phyloP scores from a whole-genome alignment of 2,329 filamentous ascomycete species.

The Apiospora malaysiana region DNA sequence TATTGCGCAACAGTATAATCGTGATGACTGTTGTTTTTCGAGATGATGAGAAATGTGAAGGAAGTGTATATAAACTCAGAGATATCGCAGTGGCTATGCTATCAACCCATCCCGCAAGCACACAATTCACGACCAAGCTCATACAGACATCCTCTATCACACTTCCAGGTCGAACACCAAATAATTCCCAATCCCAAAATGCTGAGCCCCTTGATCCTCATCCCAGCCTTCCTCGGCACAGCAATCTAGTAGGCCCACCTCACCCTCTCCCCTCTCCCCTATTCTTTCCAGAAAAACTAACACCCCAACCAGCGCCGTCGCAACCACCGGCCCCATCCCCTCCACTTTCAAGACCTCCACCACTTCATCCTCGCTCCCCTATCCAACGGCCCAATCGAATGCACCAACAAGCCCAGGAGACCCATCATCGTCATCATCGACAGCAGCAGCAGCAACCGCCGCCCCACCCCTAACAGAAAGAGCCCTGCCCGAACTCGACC shows the following conservation, averaged over 20 bases:
- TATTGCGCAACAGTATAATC: not conserved
- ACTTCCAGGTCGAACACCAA: not conserved
- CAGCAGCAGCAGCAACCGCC: too few species aligned
- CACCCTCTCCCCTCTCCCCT: not conserved
- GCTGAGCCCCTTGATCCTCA: not conserved
- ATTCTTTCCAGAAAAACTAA: not conserved
- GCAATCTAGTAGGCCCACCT: not conserved
- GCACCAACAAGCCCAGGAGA: too few species aligned
- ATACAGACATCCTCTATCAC: not conserved
- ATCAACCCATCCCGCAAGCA: not conserved
- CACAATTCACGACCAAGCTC: not conserved
- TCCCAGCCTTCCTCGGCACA: slow-evolving; percentile 6
- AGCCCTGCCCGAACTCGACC: too few species aligned
- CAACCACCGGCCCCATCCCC: not conserved
- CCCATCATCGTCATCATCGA: too few species aligned
- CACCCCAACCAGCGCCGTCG: not conserved
- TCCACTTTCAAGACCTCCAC: not conserved
- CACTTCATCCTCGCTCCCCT: too few species aligned
- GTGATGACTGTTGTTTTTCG: too few species aligned
- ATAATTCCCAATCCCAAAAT: not conserved
- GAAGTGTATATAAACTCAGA: not conserved
- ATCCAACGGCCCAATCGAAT: too few species aligned
- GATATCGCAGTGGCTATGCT: not conserved
- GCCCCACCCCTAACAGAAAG: too few species aligned
- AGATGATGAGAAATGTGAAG: not conserved